These are phyloP conservation scores for Aquilaria malaccensis DNA, from an alignment of 345 rosid species.

Conservation along the genomic window DNA sequence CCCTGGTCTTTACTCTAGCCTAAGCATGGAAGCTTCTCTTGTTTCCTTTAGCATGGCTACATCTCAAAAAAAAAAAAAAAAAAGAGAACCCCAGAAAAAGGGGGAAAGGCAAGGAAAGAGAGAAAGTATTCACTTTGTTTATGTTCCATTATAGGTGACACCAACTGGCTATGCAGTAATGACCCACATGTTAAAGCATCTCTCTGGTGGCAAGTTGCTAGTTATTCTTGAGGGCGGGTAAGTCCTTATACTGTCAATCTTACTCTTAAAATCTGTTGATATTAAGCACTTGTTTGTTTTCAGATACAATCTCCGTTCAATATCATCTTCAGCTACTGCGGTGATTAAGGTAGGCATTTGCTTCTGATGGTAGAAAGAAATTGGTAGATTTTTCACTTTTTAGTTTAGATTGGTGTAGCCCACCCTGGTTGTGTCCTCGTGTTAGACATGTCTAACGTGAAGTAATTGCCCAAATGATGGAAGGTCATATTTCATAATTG, in stretches of 20 bases:
- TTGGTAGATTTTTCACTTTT: not conserved
- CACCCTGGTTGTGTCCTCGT: not conserved
- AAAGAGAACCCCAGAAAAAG: too few relatives aligned
- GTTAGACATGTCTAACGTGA: too few relatives aligned
- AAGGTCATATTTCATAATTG: too few relatives aligned
- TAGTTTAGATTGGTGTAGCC: not conserved
- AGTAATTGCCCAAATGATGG: too few relatives aligned
- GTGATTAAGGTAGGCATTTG: constrained; percentile 68
- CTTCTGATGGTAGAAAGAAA: not conserved
- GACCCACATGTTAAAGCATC: constrained; percentile 63
- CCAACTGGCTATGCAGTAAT: constrained; percentile 85
- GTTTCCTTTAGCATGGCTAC: too few relatives aligned
- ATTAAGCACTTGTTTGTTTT: constrained; percentile 14
- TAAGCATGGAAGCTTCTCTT: too few relatives aligned
- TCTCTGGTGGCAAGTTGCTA: constrained; percentile 78
- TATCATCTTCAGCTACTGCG: constrained; percentile 90
- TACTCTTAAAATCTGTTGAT: not conserved
- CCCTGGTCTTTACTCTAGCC: too few relatives aligned
- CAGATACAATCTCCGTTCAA: constrained; percentile 96
- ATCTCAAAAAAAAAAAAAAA: too few relatives aligned
- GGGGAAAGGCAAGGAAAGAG: too few relatives aligned
- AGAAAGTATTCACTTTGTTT: not conserved
- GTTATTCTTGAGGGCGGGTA: constrained; percentile 99
- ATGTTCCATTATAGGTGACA: constrained; percentile 45
- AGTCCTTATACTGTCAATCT: constrained; percentile 13